phyloP scores from a whole-genome alignment of 495 filamentous ascomycete species.

The Penicillium waksmanii region DNA sequence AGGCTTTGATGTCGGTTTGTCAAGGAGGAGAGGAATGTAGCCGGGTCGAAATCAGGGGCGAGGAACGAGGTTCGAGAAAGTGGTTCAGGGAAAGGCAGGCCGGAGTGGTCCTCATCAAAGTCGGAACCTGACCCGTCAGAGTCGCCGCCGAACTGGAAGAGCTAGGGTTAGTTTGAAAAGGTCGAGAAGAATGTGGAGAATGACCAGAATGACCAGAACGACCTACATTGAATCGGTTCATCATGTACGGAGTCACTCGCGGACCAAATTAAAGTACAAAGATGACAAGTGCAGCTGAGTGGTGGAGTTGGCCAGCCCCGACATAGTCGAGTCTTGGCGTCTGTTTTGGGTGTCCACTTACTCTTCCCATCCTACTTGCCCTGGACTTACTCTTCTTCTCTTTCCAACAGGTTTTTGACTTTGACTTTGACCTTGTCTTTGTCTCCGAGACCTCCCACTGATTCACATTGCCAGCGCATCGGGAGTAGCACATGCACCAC shows the following conservation, averaged over 20 bases:
- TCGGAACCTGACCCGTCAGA: conserved; percentile 56
- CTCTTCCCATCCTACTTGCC: neutral
- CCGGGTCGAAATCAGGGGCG: conserved; percentile 74
- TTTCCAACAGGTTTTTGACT: neutral
- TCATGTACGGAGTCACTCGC: conserved; percentile 16
- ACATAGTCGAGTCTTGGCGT: conserved; percentile 30
- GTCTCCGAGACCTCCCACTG: neutral
- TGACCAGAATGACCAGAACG: neutral
- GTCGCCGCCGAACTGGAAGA: conserved; percentile 51
- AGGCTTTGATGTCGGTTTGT: conserved; percentile 91
- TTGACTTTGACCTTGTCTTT: neutral
- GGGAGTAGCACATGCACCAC: conserved; percentile 17
- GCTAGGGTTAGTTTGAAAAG: neutral
- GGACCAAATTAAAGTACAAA: conserved; percentile 3
- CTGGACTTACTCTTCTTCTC: neutral
- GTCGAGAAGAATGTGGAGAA: neutral
- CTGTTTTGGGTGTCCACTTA: conserved; percentile 16
- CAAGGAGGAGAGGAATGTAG: conserved; percentile 79
- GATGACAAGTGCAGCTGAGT: conserved; percentile 15
- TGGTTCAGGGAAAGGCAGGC: conserved; percentile 81
- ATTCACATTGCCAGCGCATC: conserved; percentile 20
- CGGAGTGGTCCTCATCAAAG: conserved; percentile 63
- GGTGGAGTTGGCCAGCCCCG: conserved; percentile 20
- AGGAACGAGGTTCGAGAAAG: conserved; percentile 81
- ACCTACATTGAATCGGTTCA: conserved; percentile 34